A percentile compares a stretch with the other conserved stretches of the same genome.
Evolutionary conservation across 2,329 filamentous ascomycete species (phyloP).

Genomic region (Metarhizium robertsii): DNA sequence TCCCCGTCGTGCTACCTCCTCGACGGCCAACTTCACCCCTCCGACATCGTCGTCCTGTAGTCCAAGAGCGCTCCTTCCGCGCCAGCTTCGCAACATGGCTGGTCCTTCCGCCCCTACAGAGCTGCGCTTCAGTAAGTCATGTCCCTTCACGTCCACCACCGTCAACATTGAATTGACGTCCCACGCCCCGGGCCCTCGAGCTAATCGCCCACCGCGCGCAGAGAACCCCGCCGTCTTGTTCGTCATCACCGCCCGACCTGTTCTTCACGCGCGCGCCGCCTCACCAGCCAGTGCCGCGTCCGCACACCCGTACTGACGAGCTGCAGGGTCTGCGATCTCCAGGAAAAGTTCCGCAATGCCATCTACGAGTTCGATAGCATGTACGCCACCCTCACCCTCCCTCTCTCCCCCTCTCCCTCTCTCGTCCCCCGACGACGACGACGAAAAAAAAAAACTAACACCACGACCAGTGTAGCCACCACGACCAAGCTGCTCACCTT

Average conservation of each 20-base stretch:
- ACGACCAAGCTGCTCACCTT: constrained; percentile 60
- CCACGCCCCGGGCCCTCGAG: not conserved
- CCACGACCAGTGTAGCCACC: constrained; percentile 46
- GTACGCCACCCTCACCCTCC: constrained; percentile 30
- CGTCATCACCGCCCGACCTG: constrained; percentile 13
- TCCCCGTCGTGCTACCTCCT: not conserved
- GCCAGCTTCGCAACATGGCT: constrained; percentile 5
- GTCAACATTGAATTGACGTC: not conserved
- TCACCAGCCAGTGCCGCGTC: not conserved
- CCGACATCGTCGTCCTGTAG: not conserved
- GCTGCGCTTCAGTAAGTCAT: constrained; percentile 27
- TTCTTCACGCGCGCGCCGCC: not conserved
- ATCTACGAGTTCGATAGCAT: constrained; percentile 83
- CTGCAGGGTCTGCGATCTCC: constrained; percentile 78
- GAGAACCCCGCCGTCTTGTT: constrained; percentile 43
- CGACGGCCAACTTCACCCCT: not conserved
- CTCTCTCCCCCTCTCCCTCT: too few relatives aligned
- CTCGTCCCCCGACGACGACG: not conserved
- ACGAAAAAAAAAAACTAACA: not conserved
- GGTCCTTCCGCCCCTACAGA: constrained; percentile 4
- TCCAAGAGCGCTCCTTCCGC: not conserved
- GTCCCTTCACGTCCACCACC: not conserved
- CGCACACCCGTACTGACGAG: not conserved
- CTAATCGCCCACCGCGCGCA: constrained; percentile 13
- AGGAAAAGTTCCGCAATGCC: constrained; percentile 79